phyloP scores from a whole-genome alignment of 1,284 basidiomycete species.

The Meira nashicola region DNA sequence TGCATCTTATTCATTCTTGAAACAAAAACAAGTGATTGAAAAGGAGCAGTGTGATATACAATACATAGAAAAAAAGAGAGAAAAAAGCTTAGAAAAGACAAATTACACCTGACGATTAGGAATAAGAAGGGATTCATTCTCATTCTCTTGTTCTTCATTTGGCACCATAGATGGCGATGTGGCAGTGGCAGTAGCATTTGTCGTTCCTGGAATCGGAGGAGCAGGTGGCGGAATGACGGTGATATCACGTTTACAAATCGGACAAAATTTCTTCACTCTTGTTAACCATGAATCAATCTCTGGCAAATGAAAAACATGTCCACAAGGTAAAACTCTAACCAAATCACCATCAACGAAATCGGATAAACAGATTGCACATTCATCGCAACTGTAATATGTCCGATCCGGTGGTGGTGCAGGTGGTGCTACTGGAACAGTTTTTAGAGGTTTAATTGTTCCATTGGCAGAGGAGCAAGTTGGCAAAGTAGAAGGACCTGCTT shows the following conservation, averaged over 20 bases:
- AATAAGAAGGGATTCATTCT: too few relatives aligned
- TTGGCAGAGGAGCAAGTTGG: constrained; percentile 12
- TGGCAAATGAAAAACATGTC: constrained; percentile 47
- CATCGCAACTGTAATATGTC: constrained; percentile 39
- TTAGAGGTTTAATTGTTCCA: not conserved
- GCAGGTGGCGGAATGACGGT: too few relatives aligned
- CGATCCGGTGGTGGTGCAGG: constrained; percentile 27
- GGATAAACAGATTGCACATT: constrained; percentile 49
- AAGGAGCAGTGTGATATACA: too few relatives aligned
- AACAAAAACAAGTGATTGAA: too few relatives aligned
- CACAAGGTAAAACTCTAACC: constrained; percentile 48
- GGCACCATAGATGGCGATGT: too few relatives aligned
- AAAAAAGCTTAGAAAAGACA: too few relatives aligned
- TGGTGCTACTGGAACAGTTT: constrained; percentile 12
- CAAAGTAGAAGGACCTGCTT: constrained; percentile 26
- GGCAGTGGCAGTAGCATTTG: too few relatives aligned
- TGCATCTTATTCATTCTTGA: too few relatives aligned
- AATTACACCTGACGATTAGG: too few relatives aligned
- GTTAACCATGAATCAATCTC: constrained; percentile 50
- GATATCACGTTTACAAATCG: constrained; percentile 49
- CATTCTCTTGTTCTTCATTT: too few relatives aligned
- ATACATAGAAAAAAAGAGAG: too few relatives aligned
- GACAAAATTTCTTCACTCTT: constrained; percentile 46
- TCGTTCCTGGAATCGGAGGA: too few relatives aligned
- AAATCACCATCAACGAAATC: constrained; percentile 49